A percentile compares a stretch with the other conserved stretches of the same genome.
These are phyloP conservation scores for Conoideocrella luteorostrata DNA, from an alignment of 2,329 filamentous ascomycete genomes.

Conservation along the genomic window DNA sequence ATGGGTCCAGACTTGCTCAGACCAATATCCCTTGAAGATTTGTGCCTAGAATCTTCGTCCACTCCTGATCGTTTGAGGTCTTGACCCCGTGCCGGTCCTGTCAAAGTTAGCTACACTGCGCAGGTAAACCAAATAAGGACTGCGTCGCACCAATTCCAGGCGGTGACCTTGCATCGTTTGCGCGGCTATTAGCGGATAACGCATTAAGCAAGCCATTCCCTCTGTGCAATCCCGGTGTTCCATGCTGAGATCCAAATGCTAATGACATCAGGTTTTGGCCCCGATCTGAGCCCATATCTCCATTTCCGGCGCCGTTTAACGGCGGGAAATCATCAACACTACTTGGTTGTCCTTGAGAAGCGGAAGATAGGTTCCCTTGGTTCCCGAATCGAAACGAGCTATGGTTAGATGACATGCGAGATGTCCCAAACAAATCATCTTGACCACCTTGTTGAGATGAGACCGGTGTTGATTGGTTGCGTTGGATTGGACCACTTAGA, in stretches of 20 bases:
- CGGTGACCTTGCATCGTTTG: slow-evolving; percentile 43
- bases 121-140: background rate
- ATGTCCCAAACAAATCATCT: slow-evolving; percentile 39
- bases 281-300: slow-evolving; percentile 53
- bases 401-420: slow-evolving; percentile 31
- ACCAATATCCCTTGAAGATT: slow-evolving; percentile 37
- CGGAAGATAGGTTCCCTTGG: slow-evolving; percentile 34
- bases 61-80: slow-evolving; percentile 29
- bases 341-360: slow-evolving; percentile 41
- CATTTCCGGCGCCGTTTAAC: slow-evolving; percentile 49
- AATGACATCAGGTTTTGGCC: slow-evolving; percentile 42
- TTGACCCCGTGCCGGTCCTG: slow-evolving; percentile 33
- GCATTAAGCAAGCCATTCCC: slow-evolving; percentile 59
- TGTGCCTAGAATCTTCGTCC: slow-evolving; percentile 34
- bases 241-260: slow-evolving; percentile 44
- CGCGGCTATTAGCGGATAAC: slow-evolving; percentile 51
- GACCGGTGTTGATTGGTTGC: slow-evolving; percentile 45
- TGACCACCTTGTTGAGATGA: slow-evolving; percentile 45
- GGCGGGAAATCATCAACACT: slow-evolving; percentile 58
- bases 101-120: slow-evolving; percentile 14
- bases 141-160: slow-evolving; percentile 30
- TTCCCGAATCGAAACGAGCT: slow-evolving; percentile 49
- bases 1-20: slow-evolving; percentile 26
- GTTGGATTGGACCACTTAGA: slow-evolving; percentile 41
- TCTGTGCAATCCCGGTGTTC: slow-evolving; percentile 32